Conservation (phyloP, 116 monocot species). For the Zostera marina region DNA sequence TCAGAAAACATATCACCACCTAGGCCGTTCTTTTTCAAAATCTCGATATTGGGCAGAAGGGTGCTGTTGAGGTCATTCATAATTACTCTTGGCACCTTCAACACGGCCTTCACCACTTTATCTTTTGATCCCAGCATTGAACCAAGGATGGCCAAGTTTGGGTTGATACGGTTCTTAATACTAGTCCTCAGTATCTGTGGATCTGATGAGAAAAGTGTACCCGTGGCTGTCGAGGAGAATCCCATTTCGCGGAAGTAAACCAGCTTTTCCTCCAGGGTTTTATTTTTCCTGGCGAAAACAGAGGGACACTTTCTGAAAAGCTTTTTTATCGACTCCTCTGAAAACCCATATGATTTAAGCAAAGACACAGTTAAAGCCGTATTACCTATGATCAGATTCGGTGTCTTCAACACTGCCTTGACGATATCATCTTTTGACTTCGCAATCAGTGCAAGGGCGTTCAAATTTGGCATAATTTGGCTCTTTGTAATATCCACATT, state of each 20-base stretch:
- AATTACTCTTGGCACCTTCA: constrained; percentile 8
- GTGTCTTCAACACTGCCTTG: neutral
- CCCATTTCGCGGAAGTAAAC: constrained; percentile 21
- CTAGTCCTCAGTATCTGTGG: constrained; percentile 8
- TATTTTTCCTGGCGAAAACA: constrained; percentile 7
- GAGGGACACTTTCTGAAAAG: constrained; percentile 9
- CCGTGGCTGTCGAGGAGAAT: constrained; percentile 8
- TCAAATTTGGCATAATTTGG: neutral
- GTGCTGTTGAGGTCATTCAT: constrained; percentile 2
- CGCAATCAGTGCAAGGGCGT: neutral
- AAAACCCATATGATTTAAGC: constrained; percentile 19
- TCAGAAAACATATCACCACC: neutral
- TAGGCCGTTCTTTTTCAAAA: constrained; percentile 9
- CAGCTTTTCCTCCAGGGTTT: constrained; percentile 20
- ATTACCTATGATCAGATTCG: neutral
- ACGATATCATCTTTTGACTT: neutral
- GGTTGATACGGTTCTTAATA: constrained; percentile 9
- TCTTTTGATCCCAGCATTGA: neutral
- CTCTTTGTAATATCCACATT: neutral
- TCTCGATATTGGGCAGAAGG: constrained; percentile 20
- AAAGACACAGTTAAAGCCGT: constrained; percentile 20
- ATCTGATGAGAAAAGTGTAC: constrained; percentile 12
- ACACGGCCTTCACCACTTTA: neutral
- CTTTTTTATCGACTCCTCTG: constrained; percentile 12
- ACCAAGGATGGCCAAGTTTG: constrained; percentile 9